Percentiles rank a stretch among this genome's conserved stretches.
phyloP scores from a whole-genome alignment of 176 grass and related monocot genomes.

The Cocos nucifera region DNA sequence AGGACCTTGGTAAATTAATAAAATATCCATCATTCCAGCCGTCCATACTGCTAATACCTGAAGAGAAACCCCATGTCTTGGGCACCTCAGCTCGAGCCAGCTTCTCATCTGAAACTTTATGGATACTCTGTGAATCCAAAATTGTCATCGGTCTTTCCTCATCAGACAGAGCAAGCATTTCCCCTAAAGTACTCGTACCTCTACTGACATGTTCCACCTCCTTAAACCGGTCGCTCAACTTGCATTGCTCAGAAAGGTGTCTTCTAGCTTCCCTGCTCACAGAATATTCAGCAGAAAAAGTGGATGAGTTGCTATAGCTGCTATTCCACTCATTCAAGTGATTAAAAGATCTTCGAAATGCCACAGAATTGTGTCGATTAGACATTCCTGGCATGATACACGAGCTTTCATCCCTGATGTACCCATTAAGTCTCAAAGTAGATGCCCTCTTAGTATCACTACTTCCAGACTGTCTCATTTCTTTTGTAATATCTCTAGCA shows the following conservation, averaged over 20 bases:
- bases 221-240: slow-evolving; percentile 6
- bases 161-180: slow-evolving; percentile 66
- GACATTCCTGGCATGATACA: no score
- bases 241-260: background rate
- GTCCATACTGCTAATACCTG: background rate
- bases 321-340: slow-evolving; percentile 12
- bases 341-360: slow-evolving; percentile 17
- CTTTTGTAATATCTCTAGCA: slow-evolving; percentile 2
- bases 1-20: slow-evolving; percentile 48
- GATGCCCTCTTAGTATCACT: background rate
- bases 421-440: background rate
- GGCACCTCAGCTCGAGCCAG: background rate
- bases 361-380: background rate
- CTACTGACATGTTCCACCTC: slow-evolving; percentile 14
- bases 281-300: background rate
- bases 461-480: background rate
- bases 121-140: slow-evolving; percentile 6
- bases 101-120: slow-evolving; percentile 7
- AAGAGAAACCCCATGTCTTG: background rate
- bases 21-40: slow-evolving; percentile 4
- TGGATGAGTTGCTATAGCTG: slow-evolving; percentile 23
- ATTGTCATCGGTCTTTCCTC: slow-evolving; percentile 32
- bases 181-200: slow-evolving; percentile 38
- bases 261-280: background rate
- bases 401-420: background rate